A percentile compares a stretch with the other conserved stretches of the same genome.
Conservation (phyloP, 1,284 basidiomycete species). For the Filobasidium uniguttulatum region DNA sequence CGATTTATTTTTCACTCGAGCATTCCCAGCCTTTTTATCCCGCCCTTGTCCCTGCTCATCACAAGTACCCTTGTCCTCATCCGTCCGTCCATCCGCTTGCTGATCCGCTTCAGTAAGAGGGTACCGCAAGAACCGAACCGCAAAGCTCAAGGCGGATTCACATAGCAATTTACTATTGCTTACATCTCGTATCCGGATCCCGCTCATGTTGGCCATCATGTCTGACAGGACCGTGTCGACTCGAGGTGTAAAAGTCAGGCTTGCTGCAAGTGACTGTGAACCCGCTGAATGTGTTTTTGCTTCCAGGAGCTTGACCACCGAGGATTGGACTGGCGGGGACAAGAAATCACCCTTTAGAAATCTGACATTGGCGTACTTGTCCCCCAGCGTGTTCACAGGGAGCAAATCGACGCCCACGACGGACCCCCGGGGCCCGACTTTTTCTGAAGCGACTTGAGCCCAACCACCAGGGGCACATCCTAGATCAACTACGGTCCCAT, state of each 20-base stretch:
- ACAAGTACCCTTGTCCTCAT: slow-evolving; percentile 17
- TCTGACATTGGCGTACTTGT: slow-evolving; percentile 37
- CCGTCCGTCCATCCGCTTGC: too few relatives aligned
- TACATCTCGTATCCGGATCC: slow-evolving; percentile 30
- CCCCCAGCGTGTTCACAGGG: slow-evolving; percentile 2
- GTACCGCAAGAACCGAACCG: slow-evolving; percentile 18
- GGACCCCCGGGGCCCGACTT: slow-evolving; percentile 10
- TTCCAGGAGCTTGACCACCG: slow-evolving; percentile 39
- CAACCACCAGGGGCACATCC: slow-evolving; percentile 75
- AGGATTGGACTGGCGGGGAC: slow-evolving; percentile 42
- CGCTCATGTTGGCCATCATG: slow-evolving; percentile 39
- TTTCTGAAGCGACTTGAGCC: slow-evolving; percentile 59
- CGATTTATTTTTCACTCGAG: not conserved
- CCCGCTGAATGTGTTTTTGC: not conserved
- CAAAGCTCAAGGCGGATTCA: slow-evolving; percentile 31
- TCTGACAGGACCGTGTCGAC: slow-evolving; percentile 37
- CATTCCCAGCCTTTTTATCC: not conserved
- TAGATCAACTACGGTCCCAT: slow-evolving; percentile 56
- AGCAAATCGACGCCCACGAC: slow-evolving; percentile 11
- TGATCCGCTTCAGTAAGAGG: too few relatives aligned
- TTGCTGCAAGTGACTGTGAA: not conserved
- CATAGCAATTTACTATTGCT: slow-evolving; percentile 32
- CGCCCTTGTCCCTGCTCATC: too few relatives aligned
- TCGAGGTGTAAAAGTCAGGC: not conserved
- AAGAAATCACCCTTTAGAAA: slow-evolving; percentile 63